Evolutionary conservation across 2,329 filamentous ascomycete genomes (phyloP).

Genomic region (Cordyceps javanica): DNA sequence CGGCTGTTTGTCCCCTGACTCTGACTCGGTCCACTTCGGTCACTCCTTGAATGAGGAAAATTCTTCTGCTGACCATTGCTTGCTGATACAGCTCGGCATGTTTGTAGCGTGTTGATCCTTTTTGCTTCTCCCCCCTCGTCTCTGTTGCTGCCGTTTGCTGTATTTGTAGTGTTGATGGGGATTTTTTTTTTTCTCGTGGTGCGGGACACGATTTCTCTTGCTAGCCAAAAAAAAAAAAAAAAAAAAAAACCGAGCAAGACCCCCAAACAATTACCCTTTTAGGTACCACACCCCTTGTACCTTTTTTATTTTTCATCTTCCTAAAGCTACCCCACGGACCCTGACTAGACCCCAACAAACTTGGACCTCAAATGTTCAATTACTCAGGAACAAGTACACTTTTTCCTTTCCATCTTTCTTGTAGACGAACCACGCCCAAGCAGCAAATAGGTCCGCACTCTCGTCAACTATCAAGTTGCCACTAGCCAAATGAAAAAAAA

Average conservation of each 20-base stretch:
- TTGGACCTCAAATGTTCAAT: not conserved
- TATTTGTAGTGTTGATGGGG: not conserved
- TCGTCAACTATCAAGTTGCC: too few relatives aligned
- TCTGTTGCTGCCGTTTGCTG: not conserved
- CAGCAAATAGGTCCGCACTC: too few relatives aligned
- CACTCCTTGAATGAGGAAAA: not conserved
- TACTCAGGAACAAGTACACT: constrained; percentile 8
- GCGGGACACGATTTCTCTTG: too few relatives aligned
- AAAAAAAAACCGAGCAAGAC: too few relatives aligned
- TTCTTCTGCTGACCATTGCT: not conserved
- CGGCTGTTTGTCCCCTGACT: not conserved
- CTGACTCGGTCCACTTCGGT: constrained; percentile 10
- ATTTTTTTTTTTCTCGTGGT: too few relatives aligned
- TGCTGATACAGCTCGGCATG: not conserved
- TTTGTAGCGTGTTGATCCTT: not conserved
- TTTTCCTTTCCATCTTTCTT: not conserved
- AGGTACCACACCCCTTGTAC: not conserved
- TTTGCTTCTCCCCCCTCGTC: not conserved
- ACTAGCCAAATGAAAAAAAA: not conserved
- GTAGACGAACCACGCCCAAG: not conserved
- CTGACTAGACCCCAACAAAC: constrained; percentile 13
- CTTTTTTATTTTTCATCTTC: not conserved
- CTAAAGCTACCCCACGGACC: constrained; percentile 12
- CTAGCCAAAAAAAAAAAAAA: not conserved
- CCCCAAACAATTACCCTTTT: not conserved